Conservation (phyloP, 768 basidiomycete genomes). For the Tricholoma terreum region DNA sequence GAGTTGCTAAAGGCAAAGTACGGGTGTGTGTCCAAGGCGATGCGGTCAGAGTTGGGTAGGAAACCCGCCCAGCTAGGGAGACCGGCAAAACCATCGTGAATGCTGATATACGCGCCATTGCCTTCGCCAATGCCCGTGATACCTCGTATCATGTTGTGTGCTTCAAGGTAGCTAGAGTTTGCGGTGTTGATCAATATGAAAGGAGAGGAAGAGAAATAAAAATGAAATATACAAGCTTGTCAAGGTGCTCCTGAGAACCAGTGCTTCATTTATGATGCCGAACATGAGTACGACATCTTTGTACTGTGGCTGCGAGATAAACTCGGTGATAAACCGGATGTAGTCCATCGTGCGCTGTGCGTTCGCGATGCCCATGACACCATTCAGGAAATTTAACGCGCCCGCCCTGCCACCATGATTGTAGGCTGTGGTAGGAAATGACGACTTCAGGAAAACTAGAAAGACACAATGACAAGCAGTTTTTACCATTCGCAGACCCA, state of each 20-base stretch:
- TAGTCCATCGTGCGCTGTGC: constrained; percentile 77
- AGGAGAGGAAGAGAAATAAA: constrained; percentile 31
- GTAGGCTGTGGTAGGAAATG: constrained; percentile 30
- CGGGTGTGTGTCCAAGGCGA: constrained; percentile 39
- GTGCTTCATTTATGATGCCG: constrained; percentile 64
- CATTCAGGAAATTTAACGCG: constrained; percentile 61
- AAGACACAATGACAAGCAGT: neutral
- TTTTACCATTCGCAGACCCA: constrained; percentile 69
- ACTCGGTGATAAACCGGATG: constrained; percentile 76
- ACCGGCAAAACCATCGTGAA: constrained; percentile 49
- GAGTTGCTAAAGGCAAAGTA: constrained; percentile 47
- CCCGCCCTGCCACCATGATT: constrained; percentile 67
- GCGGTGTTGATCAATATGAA: constrained; percentile 20
- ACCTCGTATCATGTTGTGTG: constrained; percentile 61
- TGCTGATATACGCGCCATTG: constrained; percentile 54
- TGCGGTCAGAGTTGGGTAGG: constrained; percentile 35
- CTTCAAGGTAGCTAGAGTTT: constrained; percentile 47
- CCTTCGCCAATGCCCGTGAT: constrained; percentile 75
- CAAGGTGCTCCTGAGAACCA: constrained; percentile 41
- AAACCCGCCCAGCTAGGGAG: constrained; percentile 32
- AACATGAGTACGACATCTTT: constrained; percentile 60
- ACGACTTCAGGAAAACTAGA: too few relatives aligned
- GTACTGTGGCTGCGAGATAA: constrained; percentile 78
- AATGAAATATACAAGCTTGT: constrained; percentile 60
- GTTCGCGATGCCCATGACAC: constrained; percentile 85